Conservation (phyloP, 257 asterid genomes). For the Solanum ahanhuiri region DNA sequence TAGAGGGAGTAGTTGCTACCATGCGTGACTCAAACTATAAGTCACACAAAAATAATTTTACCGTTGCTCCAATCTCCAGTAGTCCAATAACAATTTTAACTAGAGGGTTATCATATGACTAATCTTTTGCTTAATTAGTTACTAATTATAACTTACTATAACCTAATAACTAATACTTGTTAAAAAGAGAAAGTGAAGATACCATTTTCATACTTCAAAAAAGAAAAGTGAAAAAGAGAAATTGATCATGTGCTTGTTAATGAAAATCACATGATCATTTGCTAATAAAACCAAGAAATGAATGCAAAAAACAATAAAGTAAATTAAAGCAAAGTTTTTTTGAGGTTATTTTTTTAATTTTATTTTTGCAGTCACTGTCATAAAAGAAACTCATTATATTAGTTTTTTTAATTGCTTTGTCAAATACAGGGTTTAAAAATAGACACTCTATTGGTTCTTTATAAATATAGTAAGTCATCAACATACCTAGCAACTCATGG, state of each 20-base stretch:
- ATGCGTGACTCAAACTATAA: background rate
- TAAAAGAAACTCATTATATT: too few relatives aligned
- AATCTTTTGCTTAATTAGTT: background rate
- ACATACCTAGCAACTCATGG: too few relatives aligned
- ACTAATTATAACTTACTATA: background rate
- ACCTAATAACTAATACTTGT: background rate
- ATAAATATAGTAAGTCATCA: too few relatives aligned
- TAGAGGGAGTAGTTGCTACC: too few relatives aligned
- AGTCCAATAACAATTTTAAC: background rate
- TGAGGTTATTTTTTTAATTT: too few relatives aligned
- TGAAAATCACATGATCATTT: constrained; percentile 37
- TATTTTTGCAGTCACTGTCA: too few relatives aligned
- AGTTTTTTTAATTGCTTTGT: too few relatives aligned
- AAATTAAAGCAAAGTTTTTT: constrained; percentile 17
- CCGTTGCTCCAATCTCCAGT: background rate
- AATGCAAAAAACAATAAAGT: constrained; percentile 2
- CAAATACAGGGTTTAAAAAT: too few relatives aligned
- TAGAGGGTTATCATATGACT: background rate
- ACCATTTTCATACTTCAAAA: background rate
- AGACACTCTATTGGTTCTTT: too few relatives aligned
- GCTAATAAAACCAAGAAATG: constrained; percentile 7
- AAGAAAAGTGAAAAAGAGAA: constrained; percentile 9
- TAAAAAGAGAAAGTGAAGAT: background rate
- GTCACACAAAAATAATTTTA: background rate
- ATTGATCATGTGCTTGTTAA: constrained; percentile 31